These are phyloP conservation scores for Lepidium campestre DNA, from an alignment of 441 rosid genomes.

Conservation along the genomic window DNA sequence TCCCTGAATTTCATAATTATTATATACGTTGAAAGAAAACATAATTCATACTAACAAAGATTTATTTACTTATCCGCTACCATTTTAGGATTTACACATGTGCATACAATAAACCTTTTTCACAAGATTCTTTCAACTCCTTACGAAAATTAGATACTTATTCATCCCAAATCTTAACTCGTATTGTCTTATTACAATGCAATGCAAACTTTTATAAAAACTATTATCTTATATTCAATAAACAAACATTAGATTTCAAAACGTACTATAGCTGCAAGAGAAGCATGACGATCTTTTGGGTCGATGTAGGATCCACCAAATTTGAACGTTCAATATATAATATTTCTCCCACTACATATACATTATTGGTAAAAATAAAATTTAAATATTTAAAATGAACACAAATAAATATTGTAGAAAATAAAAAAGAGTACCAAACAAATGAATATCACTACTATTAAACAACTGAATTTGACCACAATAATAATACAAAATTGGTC, in stretches of 20 bases:
- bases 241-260: no score
- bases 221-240: no score
- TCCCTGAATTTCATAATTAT: background rate
- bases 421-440: no score
- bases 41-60: background rate
- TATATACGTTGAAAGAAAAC: no score
- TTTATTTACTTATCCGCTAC: no score
- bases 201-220: no score
- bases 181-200: background rate
- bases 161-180: background rate
- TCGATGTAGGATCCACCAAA: background rate
- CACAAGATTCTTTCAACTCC: background rate
- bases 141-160: background rate
- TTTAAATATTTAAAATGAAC: no score
- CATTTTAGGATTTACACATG: background rate
- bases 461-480: no score
- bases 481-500: no score
- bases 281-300: background rate
- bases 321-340: background rate
- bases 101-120: background rate
- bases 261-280: background rate
- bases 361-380: no score
- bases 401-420: no score
- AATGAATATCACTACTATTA: no score
- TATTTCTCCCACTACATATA: background rate